A percentile compares a stretch with the other conserved stretches of the same genome.
Conservation (phyloP, 2,329 filamentous ascomycete species). For the Colletotrichum salicis region DNA sequence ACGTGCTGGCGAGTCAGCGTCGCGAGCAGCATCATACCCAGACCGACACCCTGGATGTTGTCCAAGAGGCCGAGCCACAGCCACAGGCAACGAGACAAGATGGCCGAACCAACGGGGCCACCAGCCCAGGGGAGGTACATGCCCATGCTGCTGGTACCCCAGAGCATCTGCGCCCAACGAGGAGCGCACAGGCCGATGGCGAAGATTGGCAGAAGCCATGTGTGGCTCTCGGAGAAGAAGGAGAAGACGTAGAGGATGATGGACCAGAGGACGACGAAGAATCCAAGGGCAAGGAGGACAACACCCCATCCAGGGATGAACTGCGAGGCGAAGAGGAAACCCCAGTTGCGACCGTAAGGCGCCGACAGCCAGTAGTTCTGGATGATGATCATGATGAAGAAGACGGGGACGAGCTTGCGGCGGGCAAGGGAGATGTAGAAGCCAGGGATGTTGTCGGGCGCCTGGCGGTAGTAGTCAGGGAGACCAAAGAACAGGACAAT, state of each 20-base stretch:
- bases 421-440: slow-evolving; percentile 72
- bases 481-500: slow-evolving; percentile 68
- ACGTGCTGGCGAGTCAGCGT: slow-evolving; percentile 74
- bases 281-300: slow-evolving; percentile 64
- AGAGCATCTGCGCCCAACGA: slow-evolving; percentile 75
- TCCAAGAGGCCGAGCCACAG: slow-evolving; percentile 73
- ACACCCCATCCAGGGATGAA: slow-evolving; percentile 67
- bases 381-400: slow-evolving; percentile 70
- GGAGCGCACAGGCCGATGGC: slow-evolving; percentile 74
- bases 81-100: slow-evolving; percentile 67
- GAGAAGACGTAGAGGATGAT: slow-evolving; percentile 62
- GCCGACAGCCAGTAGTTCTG: slow-evolving; percentile 76
- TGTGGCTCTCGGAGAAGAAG: slow-evolving; percentile 67
- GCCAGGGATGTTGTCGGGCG: slow-evolving; percentile 70
- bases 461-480: slow-evolving; percentile 73
- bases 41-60: slow-evolving; percentile 71
- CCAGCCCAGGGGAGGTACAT: slow-evolving; percentile 72
- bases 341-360: slow-evolving; percentile 75
- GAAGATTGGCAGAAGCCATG: slow-evolving; percentile 75
- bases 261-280: slow-evolving; percentile 67
- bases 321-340: slow-evolving; percentile 68
- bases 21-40: slow-evolving; percentile 75
- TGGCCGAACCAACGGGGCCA: slow-evolving; percentile 60
- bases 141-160: slow-evolving; percentile 70
- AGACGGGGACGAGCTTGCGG: slow-evolving; percentile 75